A percentile compares a stretch with the other conserved stretches of the same genome.
phyloP scores from a whole-genome alignment of 129 eudicot species.

The Solidago caesia region DNA sequence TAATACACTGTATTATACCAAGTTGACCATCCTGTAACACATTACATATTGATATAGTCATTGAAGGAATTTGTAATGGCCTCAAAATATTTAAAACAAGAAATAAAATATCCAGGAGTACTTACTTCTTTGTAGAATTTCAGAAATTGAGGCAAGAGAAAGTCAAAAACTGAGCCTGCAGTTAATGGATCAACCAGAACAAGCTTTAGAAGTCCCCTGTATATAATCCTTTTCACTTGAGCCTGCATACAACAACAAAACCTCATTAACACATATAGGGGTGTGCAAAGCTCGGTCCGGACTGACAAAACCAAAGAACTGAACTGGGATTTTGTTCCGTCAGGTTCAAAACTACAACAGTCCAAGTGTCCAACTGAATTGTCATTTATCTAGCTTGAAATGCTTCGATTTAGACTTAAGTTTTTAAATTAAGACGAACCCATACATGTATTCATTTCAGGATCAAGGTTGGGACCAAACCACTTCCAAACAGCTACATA shows the following conservation, averaged over 20 bases:
- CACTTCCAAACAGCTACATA: too few species aligned
- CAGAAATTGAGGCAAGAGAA: conserved; percentile 67
- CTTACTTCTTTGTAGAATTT: conserved; percentile 62
- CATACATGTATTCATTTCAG: too few species aligned
- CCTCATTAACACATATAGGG: conserved; percentile 10
- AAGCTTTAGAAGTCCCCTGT: conserved; percentile 68
- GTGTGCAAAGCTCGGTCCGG: background rate
- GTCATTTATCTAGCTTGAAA: too few species aligned
- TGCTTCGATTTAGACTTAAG: too few species aligned
- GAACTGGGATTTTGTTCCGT: background rate
- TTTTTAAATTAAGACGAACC: too few species aligned
- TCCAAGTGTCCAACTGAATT: too few species aligned
- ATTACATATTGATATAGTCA: conserved; percentile 21
- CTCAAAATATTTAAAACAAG: background rate
- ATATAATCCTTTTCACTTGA: conserved; percentile 57
- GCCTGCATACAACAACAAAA: conserved; percentile 44
- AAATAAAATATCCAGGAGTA: background rate
- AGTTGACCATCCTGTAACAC: conserved; percentile 61
- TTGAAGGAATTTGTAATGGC: conserved; percentile 18
- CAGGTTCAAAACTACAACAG: too few species aligned
- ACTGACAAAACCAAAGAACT: background rate
- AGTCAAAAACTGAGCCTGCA: conserved; percentile 61
- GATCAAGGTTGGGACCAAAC: too few species aligned
- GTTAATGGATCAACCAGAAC: conserved; percentile 63
- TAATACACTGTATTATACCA: conserved; percentile 44